Base-by-base conservation (phyloP, 176 grass and related monocot genomes). In the Aegilops longissima region DNA sequence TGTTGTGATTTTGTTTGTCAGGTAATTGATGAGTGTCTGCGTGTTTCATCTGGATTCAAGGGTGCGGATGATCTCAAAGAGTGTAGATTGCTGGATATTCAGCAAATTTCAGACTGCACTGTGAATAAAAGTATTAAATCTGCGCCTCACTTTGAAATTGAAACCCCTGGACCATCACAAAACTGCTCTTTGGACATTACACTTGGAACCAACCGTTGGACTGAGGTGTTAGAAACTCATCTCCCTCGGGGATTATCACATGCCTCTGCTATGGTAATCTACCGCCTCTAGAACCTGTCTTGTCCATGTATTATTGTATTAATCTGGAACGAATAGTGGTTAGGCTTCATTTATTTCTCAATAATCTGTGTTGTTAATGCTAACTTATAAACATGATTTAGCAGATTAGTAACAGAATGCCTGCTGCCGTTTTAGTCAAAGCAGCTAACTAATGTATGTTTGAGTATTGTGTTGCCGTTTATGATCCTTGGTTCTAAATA, bases 11-110 rank as follows among this genome's bases (percentile, higher is more conserved):
- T 51, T 86, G 31, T 68, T 78, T 93, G 61, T 59, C 87, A 98
- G 96, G 96, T 95, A 71, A 86, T 98, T 59, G 96, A 98, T 84
- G 96, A 95, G 79, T 93, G 91, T 86, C 76, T 98, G 68, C 93
- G 96, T 87, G 96, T 94, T 87, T 91, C 89, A 81, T 98, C 93
- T 86, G 96, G 91, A 86, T 98, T 98, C 85, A 93, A 95, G 87
- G 96, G 96, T 79, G 61, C 91, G 8, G 96, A 93, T 89, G 96
- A 98, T 56, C 86, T 91, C 62, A 89, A 90, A 93, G 93, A 98
- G 73, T 95, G 69, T 47, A 95, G 91, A 95, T 79, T 98, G 27
- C 64, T 86, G 85, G 96, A 95, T 87, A 93, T 95, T 85, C 93
- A 98, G 67, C 91, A 95, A 51, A 82, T 92, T 79, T 92, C 96